Evolutionary conservation across 257 asterid species (phyloP).

Genomic region (Salvia rosmarinus): DNA sequence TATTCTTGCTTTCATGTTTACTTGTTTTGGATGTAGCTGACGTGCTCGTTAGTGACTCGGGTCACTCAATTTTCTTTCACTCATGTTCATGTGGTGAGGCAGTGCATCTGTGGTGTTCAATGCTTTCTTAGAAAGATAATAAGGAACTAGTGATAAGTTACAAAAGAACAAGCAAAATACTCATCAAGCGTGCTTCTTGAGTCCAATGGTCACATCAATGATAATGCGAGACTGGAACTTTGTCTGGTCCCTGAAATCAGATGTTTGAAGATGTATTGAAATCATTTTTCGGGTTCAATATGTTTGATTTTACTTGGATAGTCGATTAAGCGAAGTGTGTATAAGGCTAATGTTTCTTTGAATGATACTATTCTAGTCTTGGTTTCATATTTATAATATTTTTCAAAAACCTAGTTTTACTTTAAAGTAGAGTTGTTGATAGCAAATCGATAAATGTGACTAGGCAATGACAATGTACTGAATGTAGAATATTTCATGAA

Average conservation of each 20-base stretch:
- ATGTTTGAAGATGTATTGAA: constrained; percentile 1
- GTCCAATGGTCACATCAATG: not conserved
- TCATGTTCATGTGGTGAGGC: not conserved
- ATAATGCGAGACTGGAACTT: not conserved
- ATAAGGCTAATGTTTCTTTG: constrained; percentile 6
- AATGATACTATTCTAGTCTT: not conserved
- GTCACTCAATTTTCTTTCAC: not conserved
- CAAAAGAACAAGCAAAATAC: not conserved
- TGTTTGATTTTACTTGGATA: not conserved
- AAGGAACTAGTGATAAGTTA: not conserved
- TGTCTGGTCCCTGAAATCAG: not conserved
- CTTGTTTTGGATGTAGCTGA: constrained; percentile 15
- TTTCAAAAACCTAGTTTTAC: not conserved
- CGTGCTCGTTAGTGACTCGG: not conserved
- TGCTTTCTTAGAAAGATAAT: not conserved
- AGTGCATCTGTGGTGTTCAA: not conserved
- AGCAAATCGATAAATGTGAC: not conserved
- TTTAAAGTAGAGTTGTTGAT: not conserved
- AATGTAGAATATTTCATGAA: not conserved
- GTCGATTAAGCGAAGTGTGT: not conserved
- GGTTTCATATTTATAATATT: not conserved
- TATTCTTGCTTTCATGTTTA: constrained; percentile 12
- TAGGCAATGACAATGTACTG: not conserved
- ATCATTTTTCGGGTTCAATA: not conserved
- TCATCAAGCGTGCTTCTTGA: not conserved